Base-by-base conservation (phyloP, 495 filamentous ascomycete genomes). In the Xylaria bambusicola region DNA sequence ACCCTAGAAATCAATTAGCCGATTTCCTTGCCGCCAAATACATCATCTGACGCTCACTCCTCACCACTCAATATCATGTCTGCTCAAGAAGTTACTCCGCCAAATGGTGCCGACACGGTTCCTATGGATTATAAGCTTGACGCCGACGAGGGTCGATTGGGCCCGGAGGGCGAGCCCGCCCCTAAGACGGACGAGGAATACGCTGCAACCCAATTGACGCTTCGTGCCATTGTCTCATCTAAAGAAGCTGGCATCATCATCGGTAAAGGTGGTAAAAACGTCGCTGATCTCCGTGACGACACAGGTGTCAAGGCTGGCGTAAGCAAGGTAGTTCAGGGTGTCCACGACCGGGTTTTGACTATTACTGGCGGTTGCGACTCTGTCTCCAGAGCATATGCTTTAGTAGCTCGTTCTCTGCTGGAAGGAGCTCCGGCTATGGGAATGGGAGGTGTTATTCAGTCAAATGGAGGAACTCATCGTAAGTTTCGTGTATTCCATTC, bases 181-280 rank as follows among this genome's bases (percentile, higher is more conserved):
- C 88, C 88, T 54, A 89, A 88, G 80, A 96, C 93, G 35, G 95
- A 98, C 61, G 93, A 98, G 65, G 94, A 98, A 71, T 98, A 98
- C 71, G 92, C 91, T 15, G 84, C 91, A 73, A 82, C 92, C 17
- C 88, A 91, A 73, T 80, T 98, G 66, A 98, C 94, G 54, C 84
- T 98, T 42, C 90, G 94, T 67, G 95, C 94, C 55, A 98, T 98
- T 69, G 95, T 98, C 66, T 95, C 93, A 15, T 95, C 95, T 66
- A 97, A 97, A 77, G 94, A 98, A 75, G 94, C 94, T 53, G 94
- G 94, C 64, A 90, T 98, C 56, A 97, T 98, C 73, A 98, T 98
- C 69, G 94, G 94, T 68, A 98, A 98, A 77, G 92, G 88, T 40
- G 94, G 94, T 58, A 96, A 98, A 82, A 98, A 98, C 68, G 94